These are phyloP conservation scores for Phalaenopsis equestris DNA, from an alignment of 106 monocot species.

Conservation along the genomic window DNA sequence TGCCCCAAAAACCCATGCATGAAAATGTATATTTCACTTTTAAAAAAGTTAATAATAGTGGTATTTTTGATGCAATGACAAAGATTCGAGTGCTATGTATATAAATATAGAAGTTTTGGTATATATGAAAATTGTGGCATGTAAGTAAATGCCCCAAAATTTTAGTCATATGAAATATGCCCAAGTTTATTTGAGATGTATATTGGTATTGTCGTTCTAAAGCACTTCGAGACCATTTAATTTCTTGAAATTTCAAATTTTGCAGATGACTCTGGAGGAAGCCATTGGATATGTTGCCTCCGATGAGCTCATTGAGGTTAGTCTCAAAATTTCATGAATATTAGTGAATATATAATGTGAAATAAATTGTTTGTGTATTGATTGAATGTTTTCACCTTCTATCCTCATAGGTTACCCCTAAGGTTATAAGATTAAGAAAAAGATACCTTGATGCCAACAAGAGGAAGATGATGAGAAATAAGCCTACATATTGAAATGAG, in stretches of 20 bases:
- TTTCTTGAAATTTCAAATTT: slow-evolving; percentile 3
- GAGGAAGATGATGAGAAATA: slow-evolving; percentile 82
- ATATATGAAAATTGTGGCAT: no score
- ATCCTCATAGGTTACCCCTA: slow-evolving; percentile 73
- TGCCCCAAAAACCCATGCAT: no score
- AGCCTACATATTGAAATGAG: slow-evolving; percentile 45
- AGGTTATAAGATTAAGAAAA: slow-evolving; percentile 72
- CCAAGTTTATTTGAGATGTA: no score
- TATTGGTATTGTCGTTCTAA: no score
- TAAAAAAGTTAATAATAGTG: no score
- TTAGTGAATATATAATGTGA: neutral
- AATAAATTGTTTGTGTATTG: neutral
- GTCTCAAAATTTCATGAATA: slow-evolving; percentile 6
- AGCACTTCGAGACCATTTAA: neutral
- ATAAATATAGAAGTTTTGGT: no score
- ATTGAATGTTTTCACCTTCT: neutral
- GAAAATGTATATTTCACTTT: no score
- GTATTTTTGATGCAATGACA: no score
- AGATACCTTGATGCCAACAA: slow-evolving; percentile 74
- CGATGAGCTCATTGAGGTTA: slow-evolving; percentile 91
- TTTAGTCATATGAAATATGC: no score
- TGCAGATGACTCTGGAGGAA: slow-evolving; percentile 91
- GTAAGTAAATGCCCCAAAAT: no score
- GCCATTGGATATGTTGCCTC: slow-evolving; percentile 96
- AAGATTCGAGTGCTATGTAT: no score